Evolutionary conservation across 306 rosid genomes (phyloP).

Genomic region (Albizia julibrissin): DNA sequence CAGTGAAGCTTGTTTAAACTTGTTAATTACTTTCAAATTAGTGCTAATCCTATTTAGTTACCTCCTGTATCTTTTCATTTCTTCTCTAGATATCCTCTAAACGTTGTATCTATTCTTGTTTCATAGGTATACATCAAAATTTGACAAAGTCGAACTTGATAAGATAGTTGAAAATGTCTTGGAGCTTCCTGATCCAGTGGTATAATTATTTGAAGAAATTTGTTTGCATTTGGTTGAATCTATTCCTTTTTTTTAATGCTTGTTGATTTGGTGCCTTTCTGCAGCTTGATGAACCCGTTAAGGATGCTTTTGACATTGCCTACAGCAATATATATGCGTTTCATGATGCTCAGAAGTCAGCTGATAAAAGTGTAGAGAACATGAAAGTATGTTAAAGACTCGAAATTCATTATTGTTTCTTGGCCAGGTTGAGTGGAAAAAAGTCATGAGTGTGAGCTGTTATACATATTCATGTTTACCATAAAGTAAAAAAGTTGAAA

Average conservation of each 20-base stretch:
- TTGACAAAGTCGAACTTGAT: conserved; percentile 76
- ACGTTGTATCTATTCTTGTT: conserved; percentile 17
- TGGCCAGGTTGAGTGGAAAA: background rate
- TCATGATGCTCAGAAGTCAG: conserved; percentile 87
- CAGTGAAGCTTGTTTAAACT: background rate
- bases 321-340: conserved; percentile 90
- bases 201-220: conserved; percentile 19
- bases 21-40: background rate
- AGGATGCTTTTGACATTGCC: conserved; percentile 91
- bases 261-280: conserved; percentile 26
- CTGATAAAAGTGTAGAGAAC: conserved; percentile 75
- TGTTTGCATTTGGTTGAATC: conserved; percentile 1
- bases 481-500: conserved; percentile 8
- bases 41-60: conserved; percentile 4
- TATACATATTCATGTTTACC: conserved; percentile 1
- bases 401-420: conserved; percentile 21
- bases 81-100: background rate
- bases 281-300: conserved; percentile 74
- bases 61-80: background rate
- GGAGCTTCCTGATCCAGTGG: conserved; percentile 90
- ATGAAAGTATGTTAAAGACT: conserved; percentile 67
- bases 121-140: conserved; percentile 72
- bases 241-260: background rate
- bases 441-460: conserved; percentile 17
- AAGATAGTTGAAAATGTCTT: conserved; percentile 66